A percentile compares a stretch with the other conserved stretches of the same genome.
These are phyloP conservation scores for Aspergillus homomorphus DNA, from an alignment of 495 filamentous ascomycete species.

Conservation along the genomic window DNA sequence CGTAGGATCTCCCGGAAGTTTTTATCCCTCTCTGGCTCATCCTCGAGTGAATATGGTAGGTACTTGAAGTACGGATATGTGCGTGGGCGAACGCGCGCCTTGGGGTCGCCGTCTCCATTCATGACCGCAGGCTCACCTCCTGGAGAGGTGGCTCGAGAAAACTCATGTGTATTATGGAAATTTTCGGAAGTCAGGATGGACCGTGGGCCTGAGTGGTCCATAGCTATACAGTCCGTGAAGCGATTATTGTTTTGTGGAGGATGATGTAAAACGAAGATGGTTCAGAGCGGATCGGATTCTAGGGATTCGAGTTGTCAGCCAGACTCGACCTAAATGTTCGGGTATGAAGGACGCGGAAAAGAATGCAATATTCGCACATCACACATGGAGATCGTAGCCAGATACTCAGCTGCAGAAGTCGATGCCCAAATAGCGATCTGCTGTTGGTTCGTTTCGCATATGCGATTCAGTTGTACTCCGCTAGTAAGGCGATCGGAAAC, in stretches of 20 bases:
- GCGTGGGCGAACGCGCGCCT: conserved; percentile 73
- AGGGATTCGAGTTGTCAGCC: conserved; percentile 6
- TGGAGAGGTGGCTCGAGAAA: conserved; percentile 64
- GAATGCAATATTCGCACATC: conserved; percentile 13
- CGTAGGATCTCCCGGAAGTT: conserved; percentile 83
- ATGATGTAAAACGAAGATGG: conserved; percentile 24
- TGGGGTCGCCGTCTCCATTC: conserved; percentile 52
- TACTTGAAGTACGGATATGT: conserved; percentile 90
- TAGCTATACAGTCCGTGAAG: conserved; percentile 25
- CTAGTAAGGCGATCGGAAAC: conserved; percentile 20
- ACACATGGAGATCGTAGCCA: conserved; percentile 24
- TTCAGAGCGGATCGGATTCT: conserved; percentile 31
- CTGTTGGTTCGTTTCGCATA: conserved; percentile 35
- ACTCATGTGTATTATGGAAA: conserved; percentile 47
- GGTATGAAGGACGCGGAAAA: not conserved
- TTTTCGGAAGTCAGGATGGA: conserved; percentile 46
- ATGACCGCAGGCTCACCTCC: conserved; percentile 56
- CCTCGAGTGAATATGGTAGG: conserved; percentile 83
- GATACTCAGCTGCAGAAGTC: conserved; percentile 19
- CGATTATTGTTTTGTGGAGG: conserved; percentile 17
- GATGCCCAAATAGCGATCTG: conserved; percentile 28
- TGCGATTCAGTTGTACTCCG: conserved; percentile 18
- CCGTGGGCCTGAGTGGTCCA: conserved; percentile 40
- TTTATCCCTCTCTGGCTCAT: conserved; percentile 64
- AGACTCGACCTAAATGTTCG: conserved; percentile 17